A percentile compares a stretch with the other conserved stretches of the same genome.
These are phyloP conservation scores for Diaporthe sp. DNA, from an alignment of 2,329 filamentous ascomycete genomes.

Conservation along the genomic window DNA sequence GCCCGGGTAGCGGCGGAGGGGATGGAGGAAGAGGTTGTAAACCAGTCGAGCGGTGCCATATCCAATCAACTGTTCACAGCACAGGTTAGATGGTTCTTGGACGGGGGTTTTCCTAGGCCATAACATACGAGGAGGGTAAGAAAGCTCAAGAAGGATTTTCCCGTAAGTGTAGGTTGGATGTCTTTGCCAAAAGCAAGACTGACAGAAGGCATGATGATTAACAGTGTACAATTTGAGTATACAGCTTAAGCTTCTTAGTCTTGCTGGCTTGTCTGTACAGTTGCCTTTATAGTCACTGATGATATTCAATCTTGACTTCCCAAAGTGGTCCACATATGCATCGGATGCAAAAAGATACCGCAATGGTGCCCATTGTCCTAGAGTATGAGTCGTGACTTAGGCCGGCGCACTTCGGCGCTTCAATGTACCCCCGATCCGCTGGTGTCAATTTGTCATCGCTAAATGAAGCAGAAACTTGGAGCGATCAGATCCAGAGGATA, in stretches of 20 bases:
- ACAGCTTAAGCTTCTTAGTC: background rate
- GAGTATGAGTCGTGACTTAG: background rate
- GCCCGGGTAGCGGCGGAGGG: slow-evolving; percentile 33
- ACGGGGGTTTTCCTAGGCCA: background rate
- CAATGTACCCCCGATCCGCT: background rate
- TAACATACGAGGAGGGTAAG: background rate
- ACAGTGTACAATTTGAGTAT: background rate
- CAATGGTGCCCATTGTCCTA: background rate
- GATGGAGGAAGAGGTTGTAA: slow-evolving; percentile 37
- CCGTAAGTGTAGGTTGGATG: background rate
- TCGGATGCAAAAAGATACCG: background rate
- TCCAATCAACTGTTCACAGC: background rate
- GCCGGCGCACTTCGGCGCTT: background rate
- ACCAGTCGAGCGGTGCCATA: background rate
- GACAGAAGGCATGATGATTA: background rate
- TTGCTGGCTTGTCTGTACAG: background rate
- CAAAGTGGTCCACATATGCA: background rate
- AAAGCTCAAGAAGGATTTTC: background rate
- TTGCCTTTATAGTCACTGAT: background rate
- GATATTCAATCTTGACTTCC: background rate
- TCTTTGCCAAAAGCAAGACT: background rate
- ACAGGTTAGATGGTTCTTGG: background rate
- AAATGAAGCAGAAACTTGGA: background rate
- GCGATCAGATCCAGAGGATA: background rate
- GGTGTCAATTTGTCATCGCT: background rate